Percentiles rank a stretch among this genome's conserved stretches.
phyloP scores from a whole-genome alignment of 1,139 yeast genomes.

The Candida buenavistaensis region DNA sequence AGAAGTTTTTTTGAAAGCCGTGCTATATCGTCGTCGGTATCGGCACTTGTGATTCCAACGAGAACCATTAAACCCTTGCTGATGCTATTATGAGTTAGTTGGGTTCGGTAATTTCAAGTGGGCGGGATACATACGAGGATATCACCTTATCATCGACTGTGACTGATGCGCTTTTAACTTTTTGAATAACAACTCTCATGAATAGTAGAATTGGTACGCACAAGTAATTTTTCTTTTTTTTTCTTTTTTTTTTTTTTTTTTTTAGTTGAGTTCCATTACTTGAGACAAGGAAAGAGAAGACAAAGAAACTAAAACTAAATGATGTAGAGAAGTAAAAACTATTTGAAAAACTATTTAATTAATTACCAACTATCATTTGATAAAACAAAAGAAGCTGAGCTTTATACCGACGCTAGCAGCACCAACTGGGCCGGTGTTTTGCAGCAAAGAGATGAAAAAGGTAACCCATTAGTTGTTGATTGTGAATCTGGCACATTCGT shows the following conservation, averaged over 20 bases:
- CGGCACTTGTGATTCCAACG: slow-evolving; percentile 81
- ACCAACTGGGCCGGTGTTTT: neutral
- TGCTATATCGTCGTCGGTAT: slow-evolving; percentile 69
- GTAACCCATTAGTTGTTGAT: neutral
- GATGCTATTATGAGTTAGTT: slow-evolving; percentile 41
- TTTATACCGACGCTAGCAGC: neutral
- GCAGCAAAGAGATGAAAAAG: neutral
- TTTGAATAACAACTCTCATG: slow-evolving; percentile 89
- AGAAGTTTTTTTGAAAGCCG: slow-evolving; percentile 68
- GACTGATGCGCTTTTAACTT: slow-evolving; percentile 85
- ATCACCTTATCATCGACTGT: slow-evolving; percentile 70
- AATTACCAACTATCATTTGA: too few species aligned
- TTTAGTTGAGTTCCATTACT: too few species aligned
- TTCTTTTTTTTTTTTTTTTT: too few species aligned
- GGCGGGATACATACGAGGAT: slow-evolving; percentile 54
- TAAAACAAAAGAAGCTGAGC: neutral
- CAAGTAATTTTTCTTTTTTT: too few species aligned
- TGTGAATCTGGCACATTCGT: neutral
- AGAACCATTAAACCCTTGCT: slow-evolving; percentile 73
- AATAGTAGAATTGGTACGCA: too few species aligned
- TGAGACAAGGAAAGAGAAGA: too few species aligned
- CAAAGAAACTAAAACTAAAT: too few species aligned
- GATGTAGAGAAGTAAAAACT: too few species aligned
- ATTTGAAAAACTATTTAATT: too few species aligned
- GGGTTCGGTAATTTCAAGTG: neutral